These are phyloP conservation scores for Penicillium malachiteum DNA, from an alignment of 495 filamentous ascomycete species.

Conservation along the genomic window DNA sequence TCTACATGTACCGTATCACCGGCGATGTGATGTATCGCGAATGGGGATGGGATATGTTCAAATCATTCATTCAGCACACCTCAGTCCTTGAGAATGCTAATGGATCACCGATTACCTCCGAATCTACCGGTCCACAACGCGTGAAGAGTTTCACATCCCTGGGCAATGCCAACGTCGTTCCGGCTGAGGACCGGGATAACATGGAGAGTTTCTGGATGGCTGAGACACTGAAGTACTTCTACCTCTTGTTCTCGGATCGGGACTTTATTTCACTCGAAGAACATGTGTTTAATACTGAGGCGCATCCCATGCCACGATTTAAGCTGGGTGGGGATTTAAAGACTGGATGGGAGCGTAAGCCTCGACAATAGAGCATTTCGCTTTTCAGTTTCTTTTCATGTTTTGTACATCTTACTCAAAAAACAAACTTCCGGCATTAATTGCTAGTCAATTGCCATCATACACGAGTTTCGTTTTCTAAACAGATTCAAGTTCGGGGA, in stretches of 20 bases:
- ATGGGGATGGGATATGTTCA: slow-evolving; percentile 99
- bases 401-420: background rate
- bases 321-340: slow-evolving; percentile 71
- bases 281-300: slow-evolving; percentile 93
- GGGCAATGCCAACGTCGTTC: slow-evolving; percentile 67
- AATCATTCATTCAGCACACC: slow-evolving; percentile 82
- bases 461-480: too few species aligned
- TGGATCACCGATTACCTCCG: too few species aligned
- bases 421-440: background rate
- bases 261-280: slow-evolving; percentile 82
- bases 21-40: slow-evolving; percentile 86
- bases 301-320: slow-evolving; percentile 87
- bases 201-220: slow-evolving; percentile 98
- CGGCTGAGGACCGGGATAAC: slow-evolving; percentile 66
- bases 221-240: slow-evolving; percentile 97
- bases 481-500: too few species aligned
- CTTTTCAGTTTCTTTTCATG: background rate
- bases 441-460: background rate
- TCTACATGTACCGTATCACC: slow-evolving; percentile 99
- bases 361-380: slow-evolving; percentile 11
- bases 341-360: slow-evolving; percentile 85
- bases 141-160: slow-evolving; percentile 76
- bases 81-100: slow-evolving; percentile 57
- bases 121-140: slow-evolving; percentile 6
- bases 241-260: slow-evolving; percentile 84